These are phyloP conservation scores for Phoma sp. DNA, from an alignment of 2,329 filamentous ascomycete species.

Conservation along the genomic window DNA sequence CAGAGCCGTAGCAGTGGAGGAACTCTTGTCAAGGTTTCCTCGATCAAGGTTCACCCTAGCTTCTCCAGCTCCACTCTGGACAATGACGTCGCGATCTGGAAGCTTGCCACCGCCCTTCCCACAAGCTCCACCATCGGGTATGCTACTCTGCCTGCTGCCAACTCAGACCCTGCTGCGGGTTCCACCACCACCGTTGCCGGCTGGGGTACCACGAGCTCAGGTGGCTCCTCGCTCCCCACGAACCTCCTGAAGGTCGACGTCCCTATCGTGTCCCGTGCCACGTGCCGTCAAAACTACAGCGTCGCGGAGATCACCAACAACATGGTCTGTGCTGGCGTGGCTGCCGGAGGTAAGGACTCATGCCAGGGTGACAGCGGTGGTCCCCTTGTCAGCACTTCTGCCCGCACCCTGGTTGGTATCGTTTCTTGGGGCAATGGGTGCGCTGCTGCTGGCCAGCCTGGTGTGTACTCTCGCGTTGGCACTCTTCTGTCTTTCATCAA, in stretches of 20 bases:
- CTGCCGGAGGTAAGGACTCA: constrained; percentile 38
- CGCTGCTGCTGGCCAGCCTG: constrained; percentile 27
- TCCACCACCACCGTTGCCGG: constrained; percentile 31
- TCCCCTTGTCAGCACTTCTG: constrained; percentile 28
- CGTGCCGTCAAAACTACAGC: constrained; percentile 30
- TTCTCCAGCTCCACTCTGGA: constrained; percentile 23
- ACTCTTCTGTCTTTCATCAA: constrained; percentile 28
- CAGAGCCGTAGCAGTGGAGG: constrained; percentile 32
- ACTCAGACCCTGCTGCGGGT: constrained; percentile 33
- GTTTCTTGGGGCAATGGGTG: constrained; percentile 39
- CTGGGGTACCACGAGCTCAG: constrained; percentile 29
- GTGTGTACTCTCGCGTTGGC: constrained; percentile 35
- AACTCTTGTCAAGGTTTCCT: constrained; percentile 24
- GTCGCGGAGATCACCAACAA: constrained; percentile 26
- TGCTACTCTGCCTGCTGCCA: constrained; percentile 27
- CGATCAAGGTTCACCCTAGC: constrained; percentile 28
- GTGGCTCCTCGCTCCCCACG: constrained; percentile 16
- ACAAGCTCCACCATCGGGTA: constrained; percentile 34
- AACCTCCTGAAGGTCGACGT: constrained; percentile 37
- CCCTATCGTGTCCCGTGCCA: constrained; percentile 34
- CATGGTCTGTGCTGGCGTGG: constrained; percentile 39
- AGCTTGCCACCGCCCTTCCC: constrained; percentile 32
- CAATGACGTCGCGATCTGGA: constrained; percentile 36
- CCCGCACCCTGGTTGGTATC: constrained; percentile 19
- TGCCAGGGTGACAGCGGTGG: constrained; percentile 44